Conservation (phyloP, 2,329 filamentous ascomycete species). For the Alternaria metachromatica region DNA sequence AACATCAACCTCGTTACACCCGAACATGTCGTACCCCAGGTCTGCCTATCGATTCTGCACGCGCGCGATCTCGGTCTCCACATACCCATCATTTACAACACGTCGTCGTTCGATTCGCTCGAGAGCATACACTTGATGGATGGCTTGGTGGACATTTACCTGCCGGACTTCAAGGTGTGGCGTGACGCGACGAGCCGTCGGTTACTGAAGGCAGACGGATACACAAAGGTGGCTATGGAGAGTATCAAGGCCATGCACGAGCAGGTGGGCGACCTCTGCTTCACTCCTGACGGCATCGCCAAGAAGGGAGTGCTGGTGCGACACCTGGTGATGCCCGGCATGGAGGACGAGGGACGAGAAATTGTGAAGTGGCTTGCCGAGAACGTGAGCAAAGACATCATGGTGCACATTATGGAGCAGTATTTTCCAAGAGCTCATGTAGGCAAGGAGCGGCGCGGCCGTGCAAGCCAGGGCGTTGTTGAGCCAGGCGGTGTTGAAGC, state of each 20-base stretch:
- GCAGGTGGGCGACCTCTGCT: slow-evolving; percentile 83
- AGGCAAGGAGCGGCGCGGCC: slow-evolving; percentile 64
- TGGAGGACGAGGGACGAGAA: slow-evolving; percentile 72
- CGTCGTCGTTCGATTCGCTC: slow-evolving; percentile 78
- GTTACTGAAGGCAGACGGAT: slow-evolving; percentile 79
- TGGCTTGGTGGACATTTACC: slow-evolving; percentile 82
- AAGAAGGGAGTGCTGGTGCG: slow-evolving; percentile 77
- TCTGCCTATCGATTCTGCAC: slow-evolving; percentile 76
- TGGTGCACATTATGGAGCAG: slow-evolving; percentile 89
- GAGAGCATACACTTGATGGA: slow-evolving; percentile 76
- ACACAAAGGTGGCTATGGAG: slow-evolving; percentile 73
- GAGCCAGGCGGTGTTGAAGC: slow-evolving; percentile 38
- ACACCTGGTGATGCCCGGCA: slow-evolving; percentile 85
- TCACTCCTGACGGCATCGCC: slow-evolving; percentile 80
- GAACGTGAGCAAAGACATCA: slow-evolving; percentile 75
- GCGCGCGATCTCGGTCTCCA: slow-evolving; percentile 73
- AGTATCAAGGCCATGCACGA: slow-evolving; percentile 80
- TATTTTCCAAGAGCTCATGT: slow-evolving; percentile 83
- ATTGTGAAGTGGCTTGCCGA: slow-evolving; percentile 80
- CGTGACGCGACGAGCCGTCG: slow-evolving; percentile 68
- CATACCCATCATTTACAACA: slow-evolving; percentile 84
- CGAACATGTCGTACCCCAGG: slow-evolving; percentile 85
- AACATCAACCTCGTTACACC: slow-evolving; percentile 90
- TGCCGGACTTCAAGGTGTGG: slow-evolving; percentile 92
- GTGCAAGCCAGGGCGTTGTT: slow-evolving; percentile 36